phyloP scores from a whole-genome alignment of 2,329 filamentous ascomycete genomes.

The Microsporum audouinii region DNA sequence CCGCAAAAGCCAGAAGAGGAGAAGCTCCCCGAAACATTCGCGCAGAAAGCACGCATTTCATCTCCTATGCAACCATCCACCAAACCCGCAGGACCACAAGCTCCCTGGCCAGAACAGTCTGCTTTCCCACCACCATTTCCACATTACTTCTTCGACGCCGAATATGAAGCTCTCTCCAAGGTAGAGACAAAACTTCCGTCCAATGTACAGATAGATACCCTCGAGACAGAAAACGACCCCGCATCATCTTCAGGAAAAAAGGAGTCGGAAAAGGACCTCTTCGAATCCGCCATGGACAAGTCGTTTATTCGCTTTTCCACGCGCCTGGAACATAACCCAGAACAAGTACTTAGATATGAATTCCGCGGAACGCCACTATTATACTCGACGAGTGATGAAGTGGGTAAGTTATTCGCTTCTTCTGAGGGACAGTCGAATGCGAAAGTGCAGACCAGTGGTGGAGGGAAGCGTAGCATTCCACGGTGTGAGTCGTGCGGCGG shows the following conservation, averaged over 20 bases:
- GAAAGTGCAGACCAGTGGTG: constrained; percentile 19
- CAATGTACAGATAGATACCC: constrained; percentile 35
- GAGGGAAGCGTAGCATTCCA: constrained; percentile 46
- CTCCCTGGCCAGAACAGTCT: constrained; percentile 64
- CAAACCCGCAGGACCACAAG: constrained; percentile 28
- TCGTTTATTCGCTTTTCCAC: constrained; percentile 73
- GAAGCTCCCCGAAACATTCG: constrained; percentile 62
- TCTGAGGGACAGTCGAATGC: constrained; percentile 7
- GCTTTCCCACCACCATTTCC: constrained; percentile 62
- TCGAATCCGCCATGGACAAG: constrained; percentile 63
- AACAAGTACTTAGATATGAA: constrained; percentile 73
- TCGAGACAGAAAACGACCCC: constrained; percentile 26
- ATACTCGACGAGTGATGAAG: constrained; percentile 64
- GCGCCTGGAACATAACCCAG: constrained; percentile 65
- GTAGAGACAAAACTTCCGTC: constrained; percentile 40
- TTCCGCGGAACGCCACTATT: constrained; percentile 62
- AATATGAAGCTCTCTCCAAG: constrained; percentile 71
- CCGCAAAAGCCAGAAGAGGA: constrained; percentile 24
- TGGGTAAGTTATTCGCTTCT: constrained; percentile 52
- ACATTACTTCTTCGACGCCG: constrained; percentile 71
- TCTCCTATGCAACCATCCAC: constrained; percentile 18
- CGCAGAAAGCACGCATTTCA: constrained; percentile 53
- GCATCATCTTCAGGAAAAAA: constrained; percentile 15
- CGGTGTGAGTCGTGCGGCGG: constrained; percentile 65
- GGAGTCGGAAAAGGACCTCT: constrained; percentile 50